Conservation (phyloP, 345 rosid genomes). For the Bruguiera sexangula region DNA sequence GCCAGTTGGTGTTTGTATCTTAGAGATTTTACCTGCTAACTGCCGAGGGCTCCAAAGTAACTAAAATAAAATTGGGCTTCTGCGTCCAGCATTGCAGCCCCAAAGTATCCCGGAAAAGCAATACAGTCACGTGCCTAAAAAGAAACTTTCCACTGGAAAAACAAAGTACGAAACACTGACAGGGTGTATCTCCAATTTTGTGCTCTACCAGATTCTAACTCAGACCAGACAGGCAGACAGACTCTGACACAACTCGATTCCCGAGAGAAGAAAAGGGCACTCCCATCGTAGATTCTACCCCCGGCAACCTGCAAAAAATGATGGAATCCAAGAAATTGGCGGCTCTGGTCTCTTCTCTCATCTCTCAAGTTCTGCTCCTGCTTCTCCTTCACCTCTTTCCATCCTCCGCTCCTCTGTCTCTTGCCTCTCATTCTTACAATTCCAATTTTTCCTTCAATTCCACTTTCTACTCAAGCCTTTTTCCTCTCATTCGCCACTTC, state of each 20-base stretch:
- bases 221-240: constrained; percentile 8
- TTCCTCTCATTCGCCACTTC: constrained; percentile 37
- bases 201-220: constrained; percentile 20
- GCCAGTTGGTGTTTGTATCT: too few species aligned
- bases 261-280: constrained; percentile 22
- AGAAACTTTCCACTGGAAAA: too few species aligned
- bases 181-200: constrained; percentile 16
- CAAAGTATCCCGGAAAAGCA: too few species aligned
- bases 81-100: too few species aligned
- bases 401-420: constrained; percentile 4
- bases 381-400: constrained; percentile 35
- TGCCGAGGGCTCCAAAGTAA: too few species aligned
- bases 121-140: too few species aligned
- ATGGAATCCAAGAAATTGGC: constrained; percentile 58
- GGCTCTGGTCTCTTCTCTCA: constrained; percentile 43
- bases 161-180: constrained; percentile 12
- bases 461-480: constrained; percentile 22
- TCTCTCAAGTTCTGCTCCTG: constrained; percentile 42
- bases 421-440: constrained; percentile 9
- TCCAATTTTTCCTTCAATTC: constrained; percentile 10
- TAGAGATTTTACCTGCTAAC: too few species aligned
- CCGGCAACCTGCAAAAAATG: constrained; percentile 19
- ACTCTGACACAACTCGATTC: constrained; percentile 32
- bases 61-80: too few species aligned
- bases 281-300: not conserved